Base-by-base conservation (phyloP, 2,329 filamentous ascomycete genomes). In the Cladorrhinum sp. region DNA sequence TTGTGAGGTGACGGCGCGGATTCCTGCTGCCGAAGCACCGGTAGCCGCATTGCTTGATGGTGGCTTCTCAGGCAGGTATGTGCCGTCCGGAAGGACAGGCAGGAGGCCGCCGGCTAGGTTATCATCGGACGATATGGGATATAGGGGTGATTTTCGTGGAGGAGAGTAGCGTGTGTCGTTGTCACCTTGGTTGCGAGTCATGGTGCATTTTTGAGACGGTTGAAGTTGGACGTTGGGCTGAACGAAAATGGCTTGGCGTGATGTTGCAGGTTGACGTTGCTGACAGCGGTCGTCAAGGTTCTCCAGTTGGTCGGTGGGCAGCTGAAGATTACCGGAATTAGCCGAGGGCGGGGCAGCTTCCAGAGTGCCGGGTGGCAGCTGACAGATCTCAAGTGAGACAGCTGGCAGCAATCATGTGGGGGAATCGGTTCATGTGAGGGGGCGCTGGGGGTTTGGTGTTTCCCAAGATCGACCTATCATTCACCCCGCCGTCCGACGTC, bases 21-120 rank as follows among this genome's bases (percentile, higher is more conserved):
- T 90, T 46, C 91, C 86, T 21, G 92, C 92, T 3, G 92, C 92
- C 21, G 91, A 92, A n/a, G 91, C 90, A 53, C 90, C 92, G 2
- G 83, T 86, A 5, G 83, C 82, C n/a, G 68, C 68, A 59, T 67
- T 69, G 61, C 55, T 66, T 57, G 57, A 30, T 12, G 68, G 67
- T 2, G 64, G 28, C 46, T 66, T 69, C 8, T 67, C 65, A 2
- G 67, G 64, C 7, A 63, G 62, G 2, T 59, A 57, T 5, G 58
- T 16, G 58, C 55, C 62, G 53, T 61, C 58, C 9, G 64, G 64
- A 33, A 67, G 57, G 28, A 63, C 63, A 21, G 68, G 68, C 7
- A 68, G 64, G 33, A 69, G 36, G 51, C 62, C 62, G 55, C 39
- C 26, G 57, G 18, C 52, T 5, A 50, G 36, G 54, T 33, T 9